Evolutionary conservation across 768 basidiomycete species (phyloP).

Genomic region (Hirschioporus abietinus): DNA sequence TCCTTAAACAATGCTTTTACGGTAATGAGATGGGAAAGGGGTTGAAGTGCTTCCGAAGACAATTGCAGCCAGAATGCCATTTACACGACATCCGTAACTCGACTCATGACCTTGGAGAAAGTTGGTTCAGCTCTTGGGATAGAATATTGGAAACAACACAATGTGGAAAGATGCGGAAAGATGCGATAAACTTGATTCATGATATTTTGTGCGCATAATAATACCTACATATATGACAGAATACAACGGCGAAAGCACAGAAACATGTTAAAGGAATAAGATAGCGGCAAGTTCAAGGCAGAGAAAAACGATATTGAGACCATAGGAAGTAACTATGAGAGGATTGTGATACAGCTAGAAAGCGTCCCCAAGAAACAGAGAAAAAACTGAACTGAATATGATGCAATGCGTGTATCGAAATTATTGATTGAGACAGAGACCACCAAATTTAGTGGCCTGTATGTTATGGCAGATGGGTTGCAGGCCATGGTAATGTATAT

Average conservation of each 20-base stretch:
- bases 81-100: too few relatives aligned
- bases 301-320: background rate
- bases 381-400: background rate
- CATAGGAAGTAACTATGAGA: background rate
- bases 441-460: background rate
- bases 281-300: background rate
- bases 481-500: background rate
- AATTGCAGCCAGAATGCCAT: too few relatives aligned
- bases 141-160: too few relatives aligned
- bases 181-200: background rate
- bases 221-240: background rate
- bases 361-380: background rate
- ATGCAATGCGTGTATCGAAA: background rate
- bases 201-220: background rate
- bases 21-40: too few relatives aligned
- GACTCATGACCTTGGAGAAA: too few relatives aligned
- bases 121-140: too few relatives aligned
- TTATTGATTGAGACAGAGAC: background rate
- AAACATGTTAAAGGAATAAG: background rate
- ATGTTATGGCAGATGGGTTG: background rate
- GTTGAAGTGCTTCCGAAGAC: too few relatives aligned
- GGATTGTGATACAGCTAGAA: background rate
- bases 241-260: background rate
- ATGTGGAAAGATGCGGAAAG: background rate
- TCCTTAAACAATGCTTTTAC: too few relatives aligned